These are phyloP conservation scores for Adansonia digitata DNA, from an alignment of 345 rosid genomes.

Conservation along the genomic window DNA sequence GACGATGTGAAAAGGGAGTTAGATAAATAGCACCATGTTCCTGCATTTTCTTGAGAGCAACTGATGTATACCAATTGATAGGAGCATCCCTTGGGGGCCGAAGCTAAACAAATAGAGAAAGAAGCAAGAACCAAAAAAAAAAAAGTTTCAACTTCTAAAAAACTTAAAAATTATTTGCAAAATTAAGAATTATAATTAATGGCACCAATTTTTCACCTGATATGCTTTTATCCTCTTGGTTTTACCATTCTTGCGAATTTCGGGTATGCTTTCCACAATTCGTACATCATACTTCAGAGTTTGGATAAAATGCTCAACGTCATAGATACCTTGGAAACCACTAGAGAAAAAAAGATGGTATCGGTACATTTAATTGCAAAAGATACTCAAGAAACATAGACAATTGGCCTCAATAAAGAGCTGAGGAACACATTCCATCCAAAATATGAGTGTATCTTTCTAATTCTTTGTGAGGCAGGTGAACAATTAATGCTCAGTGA, in stretches of 20 bases:
- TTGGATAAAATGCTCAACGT: constrained; percentile 86
- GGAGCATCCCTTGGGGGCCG: constrained; percentile 96
- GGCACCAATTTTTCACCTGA: constrained; percentile 50
- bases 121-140: background rate
- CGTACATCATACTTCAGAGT: constrained; percentile 74
- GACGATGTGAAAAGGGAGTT: constrained; percentile 96
- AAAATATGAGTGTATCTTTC: background rate
- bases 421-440: background rate
- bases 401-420: background rate
- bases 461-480: background rate
- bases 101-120: constrained; percentile 36
- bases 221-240: constrained; percentile 75
- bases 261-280: constrained; percentile 87
- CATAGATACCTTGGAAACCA: constrained; percentile 96
- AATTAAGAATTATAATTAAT: background rate
- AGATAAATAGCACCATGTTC: constrained; percentile 92
- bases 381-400: background rate
- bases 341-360: constrained; percentile 30
- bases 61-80: constrained; percentile 76
- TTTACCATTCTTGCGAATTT: constrained; percentile 81
- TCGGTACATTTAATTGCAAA: constrained; percentile 2
- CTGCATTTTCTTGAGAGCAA: constrained; percentile 83
- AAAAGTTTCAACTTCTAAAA: background rate
- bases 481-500: background rate
- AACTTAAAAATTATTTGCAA: background rate